Conservation (phyloP, 225 moss, liverwort and hornwort species). For the Climacium dendroides region DNA sequence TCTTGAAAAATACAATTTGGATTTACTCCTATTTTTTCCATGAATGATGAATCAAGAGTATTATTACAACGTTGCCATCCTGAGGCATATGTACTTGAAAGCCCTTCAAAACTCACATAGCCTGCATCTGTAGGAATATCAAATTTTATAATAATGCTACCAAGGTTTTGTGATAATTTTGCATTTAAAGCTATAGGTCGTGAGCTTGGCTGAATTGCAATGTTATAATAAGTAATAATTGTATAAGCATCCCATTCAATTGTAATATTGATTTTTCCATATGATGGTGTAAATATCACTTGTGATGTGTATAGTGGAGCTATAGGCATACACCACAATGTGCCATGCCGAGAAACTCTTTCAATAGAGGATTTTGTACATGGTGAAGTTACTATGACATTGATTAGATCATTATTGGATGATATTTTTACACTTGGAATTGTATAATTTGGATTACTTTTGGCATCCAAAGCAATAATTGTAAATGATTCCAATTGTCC, state of each 20-base stretch:
- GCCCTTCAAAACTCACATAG: conserved; percentile 2
- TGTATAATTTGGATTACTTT: conserved; percentile 31
- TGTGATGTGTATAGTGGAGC: conserved; percentile 1
- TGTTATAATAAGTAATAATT: background rate
- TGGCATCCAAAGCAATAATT: conserved; percentile 28
- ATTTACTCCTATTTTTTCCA: conserved; percentile 24
- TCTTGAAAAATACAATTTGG: conserved; percentile 37
- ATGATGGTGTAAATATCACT: conserved; percentile 13
- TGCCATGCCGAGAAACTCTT: background rate
- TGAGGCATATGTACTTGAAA: background rate
- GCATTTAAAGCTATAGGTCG: conserved; percentile 19
- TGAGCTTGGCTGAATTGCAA: background rate
- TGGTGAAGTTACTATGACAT: background rate
- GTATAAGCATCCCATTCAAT: conserved; percentile 24
- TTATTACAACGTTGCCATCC: conserved; percentile 32
- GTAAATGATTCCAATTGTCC: background rate
- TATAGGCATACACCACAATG: background rate
- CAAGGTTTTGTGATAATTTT: conserved; percentile 19
- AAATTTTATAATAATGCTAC: conserved; percentile 28
- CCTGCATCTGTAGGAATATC: conserved; percentile 26
- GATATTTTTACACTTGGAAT: conserved; percentile 18
- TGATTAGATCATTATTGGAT: background rate
- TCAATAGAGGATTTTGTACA: background rate
- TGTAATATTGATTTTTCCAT: conserved; percentile 30
- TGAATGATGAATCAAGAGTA: conserved; percentile 18